Base-by-base conservation (phyloP, 441 rosid genomes). In the Adansonia gregorii region DNA sequence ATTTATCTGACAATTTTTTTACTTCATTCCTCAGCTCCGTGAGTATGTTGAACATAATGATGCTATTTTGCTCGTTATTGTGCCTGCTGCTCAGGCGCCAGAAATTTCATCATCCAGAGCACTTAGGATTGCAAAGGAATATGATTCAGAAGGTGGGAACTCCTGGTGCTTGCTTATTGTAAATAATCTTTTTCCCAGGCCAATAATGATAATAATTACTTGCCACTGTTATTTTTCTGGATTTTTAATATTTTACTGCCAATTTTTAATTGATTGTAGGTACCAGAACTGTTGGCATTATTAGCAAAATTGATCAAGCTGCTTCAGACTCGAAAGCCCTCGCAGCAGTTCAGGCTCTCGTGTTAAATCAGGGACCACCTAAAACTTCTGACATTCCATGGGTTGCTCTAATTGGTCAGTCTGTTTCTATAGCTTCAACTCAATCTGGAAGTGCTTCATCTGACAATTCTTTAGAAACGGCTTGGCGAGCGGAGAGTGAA, bases 371-470 rank as follows among this genome's bases (percentile, higher is more conserved):
- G 86, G 99, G 99, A 51, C 99, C 97, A 10, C 87, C 97, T 24
- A 95, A 90, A 87, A 92, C 99, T 71, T 79, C 91, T 51, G 98
- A 93, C 77, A 93, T 92, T 69, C 95, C 93, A 5, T 95, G 99
- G 99, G 94, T 93, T 86, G 99, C 98, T 76, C 84, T 95, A 84
- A 93, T 95, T 78, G 99, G 98, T 35, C 99, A 95, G 78, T 91
- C 99, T 69, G 98, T 95, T 59, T 80, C 99, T 19, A 93, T 95
- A 12, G 93, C 97, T 67, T 87, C 99, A 72, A 88, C 94, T 59
- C 91, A 90, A 80, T 88, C 98, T 76, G 97, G 92, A 70, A 83
- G 88, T 76, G 86, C 83, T 79, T 84, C 87, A 22, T 78, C 92
- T 48, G 98, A 95, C 79, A 95, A 84, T 83, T 92, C 99, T 72